Conservation (phyloP, 2,329 filamentous ascomycete genomes). For the Ophiosphaerella korrae region DNA sequence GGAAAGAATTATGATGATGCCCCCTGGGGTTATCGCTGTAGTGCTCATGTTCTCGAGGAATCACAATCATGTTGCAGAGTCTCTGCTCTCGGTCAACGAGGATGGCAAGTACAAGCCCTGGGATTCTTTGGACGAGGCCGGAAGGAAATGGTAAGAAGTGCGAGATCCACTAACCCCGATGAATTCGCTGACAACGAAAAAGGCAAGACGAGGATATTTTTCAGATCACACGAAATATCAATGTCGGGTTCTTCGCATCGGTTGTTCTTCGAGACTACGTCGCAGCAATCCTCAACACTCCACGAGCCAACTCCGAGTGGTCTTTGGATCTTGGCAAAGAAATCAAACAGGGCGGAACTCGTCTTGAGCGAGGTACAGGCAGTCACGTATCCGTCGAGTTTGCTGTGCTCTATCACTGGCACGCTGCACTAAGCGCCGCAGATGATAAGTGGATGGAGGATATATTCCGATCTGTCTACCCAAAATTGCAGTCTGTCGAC, state of each 20-base stretch:
- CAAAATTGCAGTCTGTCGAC: conserved; percentile 35
- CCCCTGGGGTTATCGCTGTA: conserved; percentile 69
- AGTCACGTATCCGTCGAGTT: conserved; percentile 87
- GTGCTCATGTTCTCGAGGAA: conserved; percentile 72
- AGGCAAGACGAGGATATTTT: conserved; percentile 38
- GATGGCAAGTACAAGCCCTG: conserved; percentile 73
- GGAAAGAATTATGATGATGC: conserved; percentile 67
- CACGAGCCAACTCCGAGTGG: conserved; percentile 75
- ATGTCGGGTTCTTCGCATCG: conserved; percentile 58
- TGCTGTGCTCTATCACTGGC: conserved; percentile 86
- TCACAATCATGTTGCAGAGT: conserved; percentile 82
- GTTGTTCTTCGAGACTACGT: conserved; percentile 81
- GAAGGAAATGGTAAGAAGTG: conserved; percentile 40
- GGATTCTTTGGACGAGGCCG: conserved; percentile 60
- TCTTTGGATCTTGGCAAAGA: conserved; percentile 74
- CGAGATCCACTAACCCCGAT: conserved; percentile 45
- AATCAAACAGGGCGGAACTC: conserved; percentile 62
- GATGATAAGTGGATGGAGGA: conserved; percentile 81
- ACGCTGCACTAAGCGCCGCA: conserved; percentile 73
- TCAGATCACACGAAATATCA: conserved; percentile 65
- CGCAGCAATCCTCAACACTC: conserved; percentile 75
- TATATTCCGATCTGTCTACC: conserved; percentile 30
- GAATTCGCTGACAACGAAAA: conserved; percentile 39
- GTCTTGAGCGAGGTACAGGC: conserved; percentile 67
- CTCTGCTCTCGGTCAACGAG: conserved; percentile 82